Base-by-base conservation (phyloP, 768 basidiomycete species). In the Favolaschia claudopus region DNA sequence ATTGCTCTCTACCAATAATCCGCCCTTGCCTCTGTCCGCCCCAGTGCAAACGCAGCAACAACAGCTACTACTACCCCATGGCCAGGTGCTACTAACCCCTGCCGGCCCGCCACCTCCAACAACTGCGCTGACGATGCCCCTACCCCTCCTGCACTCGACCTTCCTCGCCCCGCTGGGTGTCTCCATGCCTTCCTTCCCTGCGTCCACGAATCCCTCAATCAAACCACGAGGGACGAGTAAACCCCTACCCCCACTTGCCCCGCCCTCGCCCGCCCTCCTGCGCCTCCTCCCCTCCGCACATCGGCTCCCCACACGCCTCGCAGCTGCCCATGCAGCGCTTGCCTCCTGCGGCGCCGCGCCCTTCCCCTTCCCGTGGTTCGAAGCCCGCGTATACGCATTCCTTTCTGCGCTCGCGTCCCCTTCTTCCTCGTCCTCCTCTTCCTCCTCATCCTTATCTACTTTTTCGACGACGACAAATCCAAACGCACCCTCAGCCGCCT, bases 1-100 rank as follows among this genome's bases (percentile, higher is more conserved):
- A 1, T 4, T 43, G 13, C 17, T 20, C 19, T n/a, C 27, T 17
- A 19, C 39, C 0, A 1, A 31, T 28, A 1, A 38, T 0, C 19
- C 20, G 42, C 42, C 13, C 20, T 47, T n/a, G n/a, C 14, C 45
- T 55, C 14, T n/a, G n/a, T n/a, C 29, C 32, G 17, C 52, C 28
- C 22, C 40, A 25, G 1, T 7, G 10, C 37, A 9, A 27, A 14
- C 9, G 17, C 37, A 15, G 5, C 37, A 2, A 5, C 49, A 2
- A 13, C 6, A 19, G 1, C 4, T 22, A 6, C 43, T 15, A 73
- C 75, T 5, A 69, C 72, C 1, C 76, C 77, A 65, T 76, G 75
- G 4, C 64, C 71, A 14, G 68, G n/a, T 64, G 34, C 27, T 63
- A 34, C 40, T 28, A 42, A 33, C 65, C 25, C 48, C 34, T 22